Base-by-base conservation (phyloP, 441 rosid genomes). In the Syzygium malaccense region DNA sequence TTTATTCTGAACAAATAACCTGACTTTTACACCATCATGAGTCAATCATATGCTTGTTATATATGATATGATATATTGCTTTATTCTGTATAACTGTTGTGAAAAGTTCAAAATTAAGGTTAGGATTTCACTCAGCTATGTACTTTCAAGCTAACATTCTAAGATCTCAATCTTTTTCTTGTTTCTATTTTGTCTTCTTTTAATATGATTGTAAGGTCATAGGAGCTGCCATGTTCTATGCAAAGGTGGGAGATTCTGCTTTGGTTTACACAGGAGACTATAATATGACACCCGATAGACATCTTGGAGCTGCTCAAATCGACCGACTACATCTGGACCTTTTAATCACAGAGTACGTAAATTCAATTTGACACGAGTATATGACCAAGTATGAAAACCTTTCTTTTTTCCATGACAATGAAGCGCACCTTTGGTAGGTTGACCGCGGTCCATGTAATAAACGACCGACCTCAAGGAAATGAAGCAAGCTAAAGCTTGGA, bases 221-320 rank as follows among this genome's bases (percentile, higher is more conserved):
- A 91, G 99, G 99, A 93, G 99, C 99, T 85, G 99, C 98, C 89
- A 97, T 98, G 99, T 93, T 98, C 93, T 96, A 98, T 94, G 98
- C 96, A 41, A 98, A 96, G 91, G 98, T 97, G 89, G 99, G 98
- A 88, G 98, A 96, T 91, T 90, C 95, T 84, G 94, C 98, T 75
- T 92, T 98, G 92, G 95, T 98, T 87, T 98, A 98, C 93, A 98
- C 99, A 10, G 99, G 99, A 88, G 99, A 98, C 90, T 97, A 97
- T 91, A 98, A 98, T 92, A 97, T 96, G 99, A 98, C 99, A 14
- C 97, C 99, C 4, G 99, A 98, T 93, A 95, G 99, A 91, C 99
- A 98, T 92, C 98, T 98, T 55, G 99, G 99, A 87, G 98, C 99
- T 71, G 99, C 99, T 88, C 97, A 96, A 93, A 96, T 97, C 88